Evolutionary conservation across 129 eudicot species (phyloP).

Genomic region (Artemisia annua): DNA sequence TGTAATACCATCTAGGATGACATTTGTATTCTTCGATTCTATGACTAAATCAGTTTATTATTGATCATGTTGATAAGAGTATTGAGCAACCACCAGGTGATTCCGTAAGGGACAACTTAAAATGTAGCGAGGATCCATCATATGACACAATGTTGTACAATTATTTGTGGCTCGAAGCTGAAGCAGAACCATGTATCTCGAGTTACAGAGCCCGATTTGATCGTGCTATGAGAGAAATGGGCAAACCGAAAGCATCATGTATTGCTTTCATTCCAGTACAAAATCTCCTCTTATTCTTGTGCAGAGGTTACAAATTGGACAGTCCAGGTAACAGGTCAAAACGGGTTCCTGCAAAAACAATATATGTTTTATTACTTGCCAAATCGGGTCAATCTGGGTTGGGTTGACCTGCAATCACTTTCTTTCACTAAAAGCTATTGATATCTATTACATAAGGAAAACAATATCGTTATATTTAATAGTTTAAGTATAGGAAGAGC

Average conservation of each 20-base stretch:
- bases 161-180: conserved; percentile 88
- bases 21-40: not conserved
- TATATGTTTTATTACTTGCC: no score
- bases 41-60: conserved; percentile 10
- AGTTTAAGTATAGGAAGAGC: conserved; percentile 48
- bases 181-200: conserved; percentile 64
- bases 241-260: conserved; percentile 27
- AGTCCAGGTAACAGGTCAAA: not conserved
- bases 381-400: not conserved
- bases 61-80: conserved; percentile 36
- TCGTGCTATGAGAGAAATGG: conserved; percentile 65
- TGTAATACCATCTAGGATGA: not conserved
- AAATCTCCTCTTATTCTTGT: not conserved
- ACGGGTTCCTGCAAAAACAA: not conserved
- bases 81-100: conserved; percentile 29
- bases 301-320: not conserved
- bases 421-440: no score
- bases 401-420: not conserved
- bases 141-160: conserved; percentile 43
- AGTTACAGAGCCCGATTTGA: conserved; percentile 66
- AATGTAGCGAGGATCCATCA: conserved; percentile 42
- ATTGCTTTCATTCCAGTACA: conserved; percentile 4
- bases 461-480: no score
- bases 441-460: no score
- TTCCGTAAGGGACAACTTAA: conserved; percentile 40